phyloP scores from a whole-genome alignment of 352 stramenopile species.

The Pythium vanterpoolii region DNA sequence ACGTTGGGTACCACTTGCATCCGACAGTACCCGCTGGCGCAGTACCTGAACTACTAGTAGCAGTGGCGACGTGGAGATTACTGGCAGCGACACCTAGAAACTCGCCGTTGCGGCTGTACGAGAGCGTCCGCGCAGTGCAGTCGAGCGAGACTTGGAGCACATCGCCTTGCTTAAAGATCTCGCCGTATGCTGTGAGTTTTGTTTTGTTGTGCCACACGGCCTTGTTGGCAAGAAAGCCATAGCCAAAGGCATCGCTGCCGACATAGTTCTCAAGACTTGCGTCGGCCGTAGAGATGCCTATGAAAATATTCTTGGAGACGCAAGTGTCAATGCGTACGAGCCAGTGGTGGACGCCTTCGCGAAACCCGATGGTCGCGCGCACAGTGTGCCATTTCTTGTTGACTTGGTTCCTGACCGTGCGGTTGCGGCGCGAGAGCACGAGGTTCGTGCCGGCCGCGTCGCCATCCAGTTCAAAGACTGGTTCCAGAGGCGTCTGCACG shows the following conservation, averaged over 20 bases:
- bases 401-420: constrained; percentile 78
- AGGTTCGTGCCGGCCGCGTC: constrained; percentile 74
- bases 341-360: constrained; percentile 79
- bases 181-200: constrained; percentile 88
- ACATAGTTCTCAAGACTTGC: constrained; percentile 96
- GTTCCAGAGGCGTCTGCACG: constrained; percentile 41
- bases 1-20: constrained; percentile 82
- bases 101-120: constrained; percentile 88
- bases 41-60: neutral
- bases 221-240: constrained; percentile 98
- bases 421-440: constrained; percentile 59
- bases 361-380: constrained; percentile 61
- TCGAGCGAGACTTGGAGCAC: constrained; percentile 80
- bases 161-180: constrained; percentile 84
- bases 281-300: constrained; percentile 92
- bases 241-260: constrained; percentile 96
- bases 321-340: constrained; percentile 93
- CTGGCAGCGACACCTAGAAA: constrained; percentile 88
- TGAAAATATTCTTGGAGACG: constrained; percentile 95
- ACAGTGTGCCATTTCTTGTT: constrained; percentile 92
- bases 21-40: neutral
- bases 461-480: constrained; percentile 69
- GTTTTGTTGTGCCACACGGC: constrained; percentile 98
- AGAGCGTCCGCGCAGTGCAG: constrained; percentile 82
- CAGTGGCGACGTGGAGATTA: constrained; percentile 51